A percentile compares a stretch with the other conserved stretches of the same genome.
Conservation (phyloP, 805 yeast genomes). For the Phaffomyces thermotolerans region DNA sequence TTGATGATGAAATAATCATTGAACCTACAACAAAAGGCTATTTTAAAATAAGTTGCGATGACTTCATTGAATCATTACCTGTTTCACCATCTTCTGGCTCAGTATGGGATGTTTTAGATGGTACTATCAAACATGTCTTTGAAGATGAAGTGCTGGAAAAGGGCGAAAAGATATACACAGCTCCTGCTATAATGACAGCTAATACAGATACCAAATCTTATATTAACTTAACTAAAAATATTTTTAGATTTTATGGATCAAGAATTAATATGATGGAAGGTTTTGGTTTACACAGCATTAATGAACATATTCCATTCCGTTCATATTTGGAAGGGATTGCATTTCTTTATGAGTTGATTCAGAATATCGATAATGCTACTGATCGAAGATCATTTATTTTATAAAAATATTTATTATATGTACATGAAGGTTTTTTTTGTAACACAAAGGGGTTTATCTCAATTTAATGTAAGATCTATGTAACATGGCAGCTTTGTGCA, state of each 20-base stretch:
- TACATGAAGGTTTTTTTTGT: too few species aligned
- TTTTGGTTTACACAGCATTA: constrained; percentile 45
- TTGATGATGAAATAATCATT: constrained; percentile 5
- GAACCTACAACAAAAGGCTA: background rate
- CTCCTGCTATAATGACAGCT: constrained; percentile 47
- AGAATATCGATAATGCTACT: background rate
- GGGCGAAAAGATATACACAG: constrained; percentile 17
- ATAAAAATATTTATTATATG: background rate
- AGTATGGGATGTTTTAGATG: constrained; percentile 47
- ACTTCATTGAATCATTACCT: background rate
- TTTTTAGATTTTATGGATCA: constrained; percentile 38
- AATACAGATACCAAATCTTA: constrained; percentile 57
- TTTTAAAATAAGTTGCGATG: background rate
- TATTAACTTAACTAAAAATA: constrained; percentile 45
- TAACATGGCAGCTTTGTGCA: constrained; percentile 82
- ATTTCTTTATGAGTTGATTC: constrained; percentile 43
- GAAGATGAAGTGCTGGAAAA: constrained; percentile 29
- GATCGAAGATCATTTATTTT: background rate
- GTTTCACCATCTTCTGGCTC: constrained; percentile 1
- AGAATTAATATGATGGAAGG: constrained; percentile 5
- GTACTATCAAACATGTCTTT: constrained; percentile 47
- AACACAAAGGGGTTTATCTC: constrained; percentile 16
- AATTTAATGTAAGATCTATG: constrained; percentile 73
- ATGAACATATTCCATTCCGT: constrained; percentile 48
- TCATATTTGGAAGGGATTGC: constrained; percentile 53